A percentile compares a stretch with the other conserved stretches of the same genome.
Conservation (phyloP, 768 basidiomycete species). For the Dictyophora rubrovolvata region DNA sequence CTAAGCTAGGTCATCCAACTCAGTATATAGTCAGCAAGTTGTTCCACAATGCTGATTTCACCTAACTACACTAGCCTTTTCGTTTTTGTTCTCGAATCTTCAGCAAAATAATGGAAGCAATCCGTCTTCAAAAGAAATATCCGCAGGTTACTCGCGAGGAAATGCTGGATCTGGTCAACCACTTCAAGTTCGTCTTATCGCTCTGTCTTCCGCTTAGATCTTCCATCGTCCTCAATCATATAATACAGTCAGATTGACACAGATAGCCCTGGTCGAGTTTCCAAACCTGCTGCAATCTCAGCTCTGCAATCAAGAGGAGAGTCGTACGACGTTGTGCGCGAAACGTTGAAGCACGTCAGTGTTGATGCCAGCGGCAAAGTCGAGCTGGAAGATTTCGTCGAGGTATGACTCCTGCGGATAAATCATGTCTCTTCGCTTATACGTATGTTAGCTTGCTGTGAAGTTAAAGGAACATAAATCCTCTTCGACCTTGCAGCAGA, state of each 20-base stretch:
- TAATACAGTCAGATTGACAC: slow-evolving; percentile 54
- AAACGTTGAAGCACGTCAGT: slow-evolving; percentile 87
- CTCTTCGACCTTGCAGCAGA: slow-evolving; percentile 40
- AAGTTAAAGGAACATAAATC: slow-evolving; percentile 42
- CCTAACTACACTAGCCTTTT: background rate
- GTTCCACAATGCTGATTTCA: too few relatives aligned
- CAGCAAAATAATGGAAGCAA: slow-evolving; percentile 54
- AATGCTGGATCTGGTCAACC: slow-evolving; percentile 88
- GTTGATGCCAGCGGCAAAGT: slow-evolving; percentile 94
- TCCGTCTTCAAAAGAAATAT: slow-evolving; percentile 85
- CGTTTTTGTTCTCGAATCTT: background rate
- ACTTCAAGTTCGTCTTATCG: slow-evolving; percentile 75
- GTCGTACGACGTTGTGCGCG: slow-evolving; percentile 82
- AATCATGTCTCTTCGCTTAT: background rate
- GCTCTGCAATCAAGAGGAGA: slow-evolving; percentile 71
- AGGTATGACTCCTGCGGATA: slow-evolving; percentile 41
- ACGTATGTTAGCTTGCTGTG: slow-evolving; percentile 52
- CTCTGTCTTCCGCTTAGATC: slow-evolving; percentile 5
- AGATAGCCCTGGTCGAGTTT: slow-evolving; percentile 71
- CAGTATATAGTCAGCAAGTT: background rate
- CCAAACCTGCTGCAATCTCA: slow-evolving; percentile 74
- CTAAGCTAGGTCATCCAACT: background rate
- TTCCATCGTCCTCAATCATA: slow-evolving; percentile 7
- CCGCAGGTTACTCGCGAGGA: slow-evolving; percentile 88
- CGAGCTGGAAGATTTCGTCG: slow-evolving; percentile 97